Evolutionary conservation across 352 stramenopile genomes (phyloP).

Genomic region (Globisporangium cystogenes): DNA sequence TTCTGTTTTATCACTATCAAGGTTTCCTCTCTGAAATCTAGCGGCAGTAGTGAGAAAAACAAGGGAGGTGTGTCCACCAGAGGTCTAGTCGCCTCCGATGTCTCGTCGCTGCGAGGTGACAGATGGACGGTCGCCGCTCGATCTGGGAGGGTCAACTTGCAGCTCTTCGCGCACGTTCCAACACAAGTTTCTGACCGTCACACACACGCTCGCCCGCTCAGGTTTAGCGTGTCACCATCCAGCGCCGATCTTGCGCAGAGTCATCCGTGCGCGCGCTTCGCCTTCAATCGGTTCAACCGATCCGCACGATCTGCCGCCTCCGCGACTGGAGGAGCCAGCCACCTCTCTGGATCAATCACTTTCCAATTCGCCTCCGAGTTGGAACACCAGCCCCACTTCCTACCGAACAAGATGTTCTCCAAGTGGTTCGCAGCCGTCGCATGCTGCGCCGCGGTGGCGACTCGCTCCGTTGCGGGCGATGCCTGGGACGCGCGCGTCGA

Average conservation of each 20-base stretch:
- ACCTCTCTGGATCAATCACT: not conserved
- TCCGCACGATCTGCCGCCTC: not conserved
- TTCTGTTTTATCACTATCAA: no score
- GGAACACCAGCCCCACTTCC: not conserved
- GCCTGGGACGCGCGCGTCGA: conserved; percentile 32
- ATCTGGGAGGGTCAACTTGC: not conserved
- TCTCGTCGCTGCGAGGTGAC: not conserved
- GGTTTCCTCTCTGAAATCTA: no score
- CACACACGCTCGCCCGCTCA: no score
- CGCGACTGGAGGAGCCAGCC: not conserved
- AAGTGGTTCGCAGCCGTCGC: conserved; percentile 25
- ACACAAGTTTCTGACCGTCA: not conserved
- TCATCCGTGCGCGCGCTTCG: no score
- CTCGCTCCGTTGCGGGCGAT: conserved; percentile 16
- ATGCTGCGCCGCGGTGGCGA: conserved; percentile 21
- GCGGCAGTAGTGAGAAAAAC: not conserved
- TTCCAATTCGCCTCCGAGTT: conserved; percentile 7
- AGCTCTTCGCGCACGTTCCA: not conserved
- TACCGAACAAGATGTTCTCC: conserved; percentile 5
- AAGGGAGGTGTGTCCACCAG: no score
- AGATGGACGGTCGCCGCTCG: not conserved
- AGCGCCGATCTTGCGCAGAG: not conserved
- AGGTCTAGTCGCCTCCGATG: not conserved
- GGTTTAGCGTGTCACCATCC: not conserved
- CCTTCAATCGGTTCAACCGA: not conserved